Evolutionary conservation across 371 early-diverging fungal genomes (phyloP), one percentile per base, ranked within the genome.

Genomic region (Mucor piriformis): DNA sequence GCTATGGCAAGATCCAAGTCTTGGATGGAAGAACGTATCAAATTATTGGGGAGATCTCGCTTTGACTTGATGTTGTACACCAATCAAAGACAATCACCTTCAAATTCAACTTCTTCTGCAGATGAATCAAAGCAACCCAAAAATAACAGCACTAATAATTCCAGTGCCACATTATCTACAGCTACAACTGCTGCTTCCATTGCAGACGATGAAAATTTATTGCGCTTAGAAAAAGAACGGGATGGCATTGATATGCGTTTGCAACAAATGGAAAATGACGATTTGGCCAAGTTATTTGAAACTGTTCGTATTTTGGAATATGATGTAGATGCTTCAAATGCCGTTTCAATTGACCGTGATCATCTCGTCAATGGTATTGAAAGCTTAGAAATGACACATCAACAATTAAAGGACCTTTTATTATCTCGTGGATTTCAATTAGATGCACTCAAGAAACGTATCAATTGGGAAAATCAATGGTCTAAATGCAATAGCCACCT

Each of bases 221-320:
- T 57, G 12, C 71, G 72, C 4, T 42, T 81, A 11, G 81, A 81
- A 64, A 81, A 81, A 42, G 81, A 81, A 44, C 64, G 76, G 3
- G 81, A 77, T 27, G 52, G 60, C 10, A 74, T 72, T 24, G 66
- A 64, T 1, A 43, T 57, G 13, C 62, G 73, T 10, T 50, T 81
- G 18, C 33, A 60, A 20, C 71, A 70, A 29, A 58, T 77, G 34
- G 78, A 76, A 63, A 61, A 71, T 15, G 78, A 77, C 6, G 81
- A 77, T 25, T 18, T 81, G 3, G 16, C 67, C 8, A 66, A 64
- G 13, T 35, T 76, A 3, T 53, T 67, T 20, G 64, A 74, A 20
- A 57, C 57, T 27, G 73, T 76, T 13, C 70, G 61, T 8, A 35
- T 40, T 27, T 48, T 77, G 24, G 76, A 77, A 54, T 59, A 61